Conservation (phyloP, 306 rosid genomes). For the Crotalaria pallida region DNA sequence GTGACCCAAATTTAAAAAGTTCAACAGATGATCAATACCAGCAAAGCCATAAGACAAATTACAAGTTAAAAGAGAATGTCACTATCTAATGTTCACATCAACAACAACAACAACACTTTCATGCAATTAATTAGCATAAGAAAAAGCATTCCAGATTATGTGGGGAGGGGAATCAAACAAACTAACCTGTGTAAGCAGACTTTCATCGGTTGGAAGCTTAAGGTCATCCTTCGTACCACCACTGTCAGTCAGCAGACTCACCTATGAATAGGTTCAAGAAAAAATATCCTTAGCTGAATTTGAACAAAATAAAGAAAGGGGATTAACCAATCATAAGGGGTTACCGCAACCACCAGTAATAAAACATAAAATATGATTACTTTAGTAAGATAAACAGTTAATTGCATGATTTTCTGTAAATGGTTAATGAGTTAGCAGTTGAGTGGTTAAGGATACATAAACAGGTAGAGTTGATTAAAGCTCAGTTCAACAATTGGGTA, state of each 20-base stretch:
- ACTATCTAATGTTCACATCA: neutral
- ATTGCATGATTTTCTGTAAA: neutral
- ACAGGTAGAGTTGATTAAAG: neutral
- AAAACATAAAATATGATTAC: neutral
- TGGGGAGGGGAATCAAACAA: neutral
- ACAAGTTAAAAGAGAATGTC: neutral
- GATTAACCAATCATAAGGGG: neutral
- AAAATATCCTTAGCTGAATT: conserved; percentile 2
- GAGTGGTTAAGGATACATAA: neutral
- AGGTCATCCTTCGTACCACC: conserved; percentile 96
- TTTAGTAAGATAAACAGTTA: neutral
- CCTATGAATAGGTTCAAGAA: conserved; percentile 37
- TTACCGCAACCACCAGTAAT: neutral
- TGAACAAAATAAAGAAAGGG: neutral
- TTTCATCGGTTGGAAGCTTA: conserved; percentile 88
- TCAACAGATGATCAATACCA: neutral
- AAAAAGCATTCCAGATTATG: neutral
- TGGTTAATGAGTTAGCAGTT: neutral
- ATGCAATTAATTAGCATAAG: neutral
- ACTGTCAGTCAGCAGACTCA: conserved; percentile 90
- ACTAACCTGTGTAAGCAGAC: conserved; percentile 74
- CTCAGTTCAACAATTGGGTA: neutral
- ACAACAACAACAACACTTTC: neutral
- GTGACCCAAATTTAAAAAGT: neutral
- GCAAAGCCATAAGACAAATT: neutral